phyloP scores from a whole-genome alignment of 176 grass and related monocot species.

The Paspalum notatum region DNA sequence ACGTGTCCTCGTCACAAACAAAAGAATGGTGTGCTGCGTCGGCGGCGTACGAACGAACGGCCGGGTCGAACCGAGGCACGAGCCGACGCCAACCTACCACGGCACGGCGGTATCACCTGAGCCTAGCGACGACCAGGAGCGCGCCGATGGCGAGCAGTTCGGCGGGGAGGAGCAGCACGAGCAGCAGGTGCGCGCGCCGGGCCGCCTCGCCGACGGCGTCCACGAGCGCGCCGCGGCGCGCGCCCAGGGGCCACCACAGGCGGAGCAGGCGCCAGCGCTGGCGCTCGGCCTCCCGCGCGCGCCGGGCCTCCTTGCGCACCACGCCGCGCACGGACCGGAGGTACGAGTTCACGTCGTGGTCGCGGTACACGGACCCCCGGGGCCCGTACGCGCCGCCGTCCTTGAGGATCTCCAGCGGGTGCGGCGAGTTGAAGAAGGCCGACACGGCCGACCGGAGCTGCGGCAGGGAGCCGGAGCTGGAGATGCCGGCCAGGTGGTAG shows the following conservation, averaged over 20 bases:
- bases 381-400: conserved; percentile 74
- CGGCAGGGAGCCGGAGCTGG: conserved; percentile 24
- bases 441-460: conserved; percentile 59
- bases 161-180: conserved; percentile 58
- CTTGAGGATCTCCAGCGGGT: conserved; percentile 89
- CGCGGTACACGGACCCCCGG: conserved; percentile 69
- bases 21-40: conserved; percentile 44
- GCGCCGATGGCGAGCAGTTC: conserved; percentile 64
- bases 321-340: conserved; percentile 67
- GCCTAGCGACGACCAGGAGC: conserved; percentile 46
- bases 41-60: neutral
- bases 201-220: conserved; percentile 47
- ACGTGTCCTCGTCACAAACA: neutral
- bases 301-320: conserved; percentile 64
- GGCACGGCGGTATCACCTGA: conserved; percentile 26
- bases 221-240: conserved; percentile 35
- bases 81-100: neutral
- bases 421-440: conserved; percentile 88
- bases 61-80: neutral
- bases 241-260: conserved; percentile 64
- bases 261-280: conserved; percentile 37
- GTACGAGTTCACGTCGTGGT: conserved; percentile 91
- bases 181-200: conserved; percentile 49
- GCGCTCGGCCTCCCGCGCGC: conserved; percentile 46
- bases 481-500: conserved; percentile 48